These are phyloP conservation scores for Thielaviopsis musarum DNA, from an alignment of 2,329 filamentous ascomycete species.

Conservation along the genomic window DNA sequence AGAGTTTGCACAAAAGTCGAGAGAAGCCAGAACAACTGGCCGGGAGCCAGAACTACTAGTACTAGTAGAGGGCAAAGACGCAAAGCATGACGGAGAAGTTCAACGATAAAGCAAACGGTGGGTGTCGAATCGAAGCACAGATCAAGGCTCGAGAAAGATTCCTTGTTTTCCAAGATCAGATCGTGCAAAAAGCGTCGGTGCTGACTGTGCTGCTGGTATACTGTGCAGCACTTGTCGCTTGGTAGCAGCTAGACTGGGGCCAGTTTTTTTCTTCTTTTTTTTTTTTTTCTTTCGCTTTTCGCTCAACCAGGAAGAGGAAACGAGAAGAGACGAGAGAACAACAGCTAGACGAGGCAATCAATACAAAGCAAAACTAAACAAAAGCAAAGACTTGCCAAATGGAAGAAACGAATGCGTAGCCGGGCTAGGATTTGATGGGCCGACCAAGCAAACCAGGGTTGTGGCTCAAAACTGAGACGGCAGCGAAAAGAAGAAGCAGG, in stretches of 20 bases:
- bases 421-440: neutral
- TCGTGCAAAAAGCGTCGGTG: neutral
- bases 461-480: neutral
- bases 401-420: neutral
- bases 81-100: slow-evolving; percentile 5
- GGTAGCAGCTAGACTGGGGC: neutral
- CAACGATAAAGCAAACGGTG: neutral
- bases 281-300: neutral
- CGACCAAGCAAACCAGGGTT: neutral
- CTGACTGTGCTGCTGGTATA: too few relatives aligned
- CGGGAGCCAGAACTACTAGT: slow-evolving; percentile 7
- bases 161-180: neutral
- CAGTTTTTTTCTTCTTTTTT: neutral
- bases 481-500: neutral
- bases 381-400: neutral
- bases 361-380: neutral
- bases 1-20: neutral
- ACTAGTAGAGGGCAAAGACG: slow-evolving; percentile 3
- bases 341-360: neutral
- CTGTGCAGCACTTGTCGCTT: neutral
- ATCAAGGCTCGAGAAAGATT: slow-evolving; percentile 8
- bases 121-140: neutral
- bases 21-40: slow-evolving; percentile 4
- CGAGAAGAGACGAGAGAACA: neutral
- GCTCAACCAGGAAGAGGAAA: neutral